Evolutionary conservation across 306 rosid genomes (phyloP), one percentile per base, ranked within the genome.

Genomic region (Dalbergia oliveri): DNA sequence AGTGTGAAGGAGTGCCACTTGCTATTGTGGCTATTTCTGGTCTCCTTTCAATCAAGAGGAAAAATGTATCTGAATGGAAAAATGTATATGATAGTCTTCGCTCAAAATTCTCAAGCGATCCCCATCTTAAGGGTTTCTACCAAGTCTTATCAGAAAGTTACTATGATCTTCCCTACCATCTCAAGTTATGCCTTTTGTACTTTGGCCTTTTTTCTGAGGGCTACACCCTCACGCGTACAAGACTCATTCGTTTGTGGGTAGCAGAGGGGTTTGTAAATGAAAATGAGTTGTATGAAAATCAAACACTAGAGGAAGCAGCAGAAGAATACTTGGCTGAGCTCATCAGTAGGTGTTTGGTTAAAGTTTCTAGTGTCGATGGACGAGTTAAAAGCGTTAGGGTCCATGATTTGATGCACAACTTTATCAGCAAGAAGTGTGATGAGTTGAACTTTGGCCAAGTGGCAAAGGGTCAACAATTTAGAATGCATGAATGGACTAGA

Each of bases 1-100:
- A 56, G 44, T 77, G 81, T n/a, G 75, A 77, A 4, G 81, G 47
- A 58, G 81, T 66, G 12, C 69, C 69, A 64, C 69, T 64, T 37
- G 69, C 69, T 15, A 37, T 64, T 8, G 49, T 35, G 11, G 26
- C 39, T 8, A 64, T 64, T 35, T 18, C 69, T 8, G 19, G 69
- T 11, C 69, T 64, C 26, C 26, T 77, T 9, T 77, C 67, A 23
- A 77, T 67, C 7, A 66, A 77, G 21, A 60, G 39, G 16, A 77
- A 66, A 21, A 51, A n/a, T 16, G 34, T 13, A 10, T 47, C 21
- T 14, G 79, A 75, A 62, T 75, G 79, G 79, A 0, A 50, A 76
- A 76, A 34, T 37, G 57, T 76, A 13, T 54, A 33, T 18, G 61
- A 76, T 5, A 50, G 64, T 39, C 72, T 76, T 31, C 19, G 21